Conservation (phyloP, 1,139 yeast genomes). For the Candida neerlandica region DNA sequence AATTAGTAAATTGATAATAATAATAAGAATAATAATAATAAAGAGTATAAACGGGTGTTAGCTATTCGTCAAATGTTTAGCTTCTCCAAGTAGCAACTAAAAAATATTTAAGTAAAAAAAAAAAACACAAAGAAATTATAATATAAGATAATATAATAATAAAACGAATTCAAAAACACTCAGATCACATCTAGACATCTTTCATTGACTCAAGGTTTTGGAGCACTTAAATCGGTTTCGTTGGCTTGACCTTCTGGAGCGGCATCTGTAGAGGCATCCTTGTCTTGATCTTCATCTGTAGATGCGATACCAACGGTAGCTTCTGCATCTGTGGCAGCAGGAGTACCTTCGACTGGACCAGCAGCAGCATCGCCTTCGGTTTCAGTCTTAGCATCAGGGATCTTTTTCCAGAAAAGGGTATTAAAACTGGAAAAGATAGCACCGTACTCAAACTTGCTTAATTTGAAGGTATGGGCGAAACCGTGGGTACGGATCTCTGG, state of each 20-base stretch:
- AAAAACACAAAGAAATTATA: not conserved
- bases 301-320: not conserved
- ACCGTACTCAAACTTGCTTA: conserved; percentile 13
- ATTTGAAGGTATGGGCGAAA: conserved; percentile 5
- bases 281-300: conserved; percentile 2
- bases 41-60: no score
- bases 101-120: not conserved
- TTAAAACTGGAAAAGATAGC: conserved; percentile 12
- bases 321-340: not conserved
- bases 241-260: not conserved
- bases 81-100: not conserved
- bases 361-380: not conserved
- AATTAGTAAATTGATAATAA: no score
- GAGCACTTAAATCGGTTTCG: not conserved
- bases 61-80: not conserved
- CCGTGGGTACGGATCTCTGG: conserved; percentile 21
- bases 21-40: no score
- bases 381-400: not conserved
- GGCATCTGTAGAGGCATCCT: not conserved
- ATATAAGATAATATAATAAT: not conserved
- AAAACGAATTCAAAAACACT: not conserved
- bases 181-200: no score
- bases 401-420: not conserved
- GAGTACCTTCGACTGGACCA: not conserved
- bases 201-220: not conserved